Evolutionary conservation across 208 protist species (phyloP).

Genomic region (Leishmania arabica): DNA sequence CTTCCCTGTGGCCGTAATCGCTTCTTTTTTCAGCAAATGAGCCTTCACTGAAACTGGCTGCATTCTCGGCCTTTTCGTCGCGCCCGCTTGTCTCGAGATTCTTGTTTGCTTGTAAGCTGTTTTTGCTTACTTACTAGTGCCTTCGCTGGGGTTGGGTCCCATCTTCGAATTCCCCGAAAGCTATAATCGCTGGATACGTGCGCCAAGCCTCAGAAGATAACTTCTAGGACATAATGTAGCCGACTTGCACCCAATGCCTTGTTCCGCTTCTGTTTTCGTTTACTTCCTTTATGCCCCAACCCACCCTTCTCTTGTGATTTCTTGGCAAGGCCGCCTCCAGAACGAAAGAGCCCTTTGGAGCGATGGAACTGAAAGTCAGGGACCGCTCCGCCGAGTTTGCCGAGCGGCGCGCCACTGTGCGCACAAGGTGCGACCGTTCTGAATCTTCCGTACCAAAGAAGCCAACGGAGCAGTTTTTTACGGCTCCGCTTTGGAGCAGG

Average conservation of each 20-base stretch:
- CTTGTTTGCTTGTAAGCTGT: background rate
- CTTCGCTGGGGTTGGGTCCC: background rate
- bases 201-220: background rate
- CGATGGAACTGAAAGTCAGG: conserved; percentile 19
- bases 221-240: background rate
- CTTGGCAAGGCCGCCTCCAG: background rate
- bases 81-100: background rate
- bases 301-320: background rate
- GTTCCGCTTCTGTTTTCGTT: background rate
- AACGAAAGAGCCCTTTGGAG: background rate
- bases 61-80: background rate
- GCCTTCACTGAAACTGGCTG: background rate
- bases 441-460: background rate
- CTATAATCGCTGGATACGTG: background rate
- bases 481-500: conserved; percentile 25
- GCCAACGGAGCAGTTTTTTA: conserved; percentile 5
- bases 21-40: background rate
- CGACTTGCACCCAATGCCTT: background rate
- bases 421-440: background rate
- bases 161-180: background rate
- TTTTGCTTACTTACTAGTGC: no score
- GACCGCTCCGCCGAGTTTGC: conserved; percentile 38
- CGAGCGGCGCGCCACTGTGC: conserved; percentile 13
- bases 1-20: background rate
- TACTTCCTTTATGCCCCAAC: background rate